phyloP scores from a whole-genome alignment of 257 asterid genomes.

The Capsicum pubescens region DNA sequence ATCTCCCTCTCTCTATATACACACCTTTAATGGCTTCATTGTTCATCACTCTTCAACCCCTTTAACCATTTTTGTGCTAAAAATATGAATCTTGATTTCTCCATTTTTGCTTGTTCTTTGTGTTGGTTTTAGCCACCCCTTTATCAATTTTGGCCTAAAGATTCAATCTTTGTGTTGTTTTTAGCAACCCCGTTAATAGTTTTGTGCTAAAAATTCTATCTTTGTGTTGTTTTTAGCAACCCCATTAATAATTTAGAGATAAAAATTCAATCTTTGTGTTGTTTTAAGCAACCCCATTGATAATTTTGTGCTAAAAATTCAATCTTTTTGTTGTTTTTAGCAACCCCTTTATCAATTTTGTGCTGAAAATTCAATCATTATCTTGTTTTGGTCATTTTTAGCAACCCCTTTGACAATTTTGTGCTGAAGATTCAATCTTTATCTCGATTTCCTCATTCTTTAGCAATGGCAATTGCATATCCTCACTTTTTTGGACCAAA shows the following conservation, averaged over 20 bases:
- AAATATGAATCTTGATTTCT: not conserved
- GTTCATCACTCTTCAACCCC: not conserved
- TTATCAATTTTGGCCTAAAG: not conserved
- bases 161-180: not conserved
- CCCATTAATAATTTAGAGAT: too few relatives aligned
- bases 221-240: too few relatives aligned
- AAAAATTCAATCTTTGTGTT: too few relatives aligned
- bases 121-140: not conserved
- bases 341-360: not conserved
- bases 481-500: constrained; percentile 42
- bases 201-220: too few relatives aligned
- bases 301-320: too few relatives aligned
- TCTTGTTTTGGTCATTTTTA: not conserved
- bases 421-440: not conserved
- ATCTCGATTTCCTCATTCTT: not conserved
- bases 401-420: not conserved
- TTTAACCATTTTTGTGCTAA: constrained; percentile 7
- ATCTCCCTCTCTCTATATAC: not conserved
- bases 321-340: too few relatives aligned
- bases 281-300: too few relatives aligned
- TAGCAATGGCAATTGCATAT: constrained; percentile 61
- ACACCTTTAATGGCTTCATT: not conserved
- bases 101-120: not conserved
- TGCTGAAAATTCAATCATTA: constrained; percentile 1
- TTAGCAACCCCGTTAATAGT: too few relatives aligned